Evolutionary conservation across 495 filamentous ascomycete genomes (phyloP).

Genomic region (Annulohypoxylon stygium): DNA sequence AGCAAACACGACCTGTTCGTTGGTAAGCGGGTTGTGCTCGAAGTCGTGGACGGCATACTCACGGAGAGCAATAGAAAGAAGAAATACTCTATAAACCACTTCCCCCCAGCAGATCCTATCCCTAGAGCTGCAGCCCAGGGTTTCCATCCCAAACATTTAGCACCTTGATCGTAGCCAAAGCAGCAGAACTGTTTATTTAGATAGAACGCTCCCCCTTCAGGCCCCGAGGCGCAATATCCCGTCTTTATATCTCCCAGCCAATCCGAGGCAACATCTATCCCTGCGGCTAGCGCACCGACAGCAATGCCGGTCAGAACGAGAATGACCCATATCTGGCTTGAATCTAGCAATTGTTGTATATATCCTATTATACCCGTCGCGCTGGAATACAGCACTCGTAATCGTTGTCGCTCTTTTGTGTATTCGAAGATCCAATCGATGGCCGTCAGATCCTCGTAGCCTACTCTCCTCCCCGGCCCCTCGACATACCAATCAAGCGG

Average conservation of each 20-base stretch:
- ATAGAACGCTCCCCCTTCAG: conserved; percentile 87
- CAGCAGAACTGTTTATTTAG: conserved; percentile 93
- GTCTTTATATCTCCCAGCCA: conserved; percentile 95
- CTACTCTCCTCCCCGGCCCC: conserved; percentile 89
- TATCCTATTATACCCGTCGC: conserved; percentile 81
- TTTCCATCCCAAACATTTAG: conserved; percentile 85
- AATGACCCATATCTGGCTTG: conserved; percentile 91
- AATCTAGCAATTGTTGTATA: conserved; percentile 77
- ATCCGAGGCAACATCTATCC: conserved; percentile 91
- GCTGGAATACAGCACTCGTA: conserved; percentile 77
- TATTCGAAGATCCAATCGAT: conserved; percentile 99
- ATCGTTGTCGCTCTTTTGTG: conserved; percentile 92
- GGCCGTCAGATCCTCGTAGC: conserved; percentile 95
- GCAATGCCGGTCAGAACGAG: conserved; percentile 80
- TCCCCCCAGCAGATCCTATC: conserved; percentile 71
- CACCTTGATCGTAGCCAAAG: conserved; percentile 83
- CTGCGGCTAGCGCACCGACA: conserved; percentile 85
- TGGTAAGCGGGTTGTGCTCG: conserved; percentile 35
- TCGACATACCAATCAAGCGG: conserved; percentile 90
- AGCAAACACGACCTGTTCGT: conserved; percentile 79
- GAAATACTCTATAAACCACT: conserved; percentile 85
- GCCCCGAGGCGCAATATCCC: conserved; percentile 83
- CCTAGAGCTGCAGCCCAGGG: conserved; percentile 84
- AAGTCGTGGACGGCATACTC: conserved; percentile 42
- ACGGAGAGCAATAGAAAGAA: conserved; percentile 88